Base-by-base conservation (phyloP, 179 eudicot genomes). In the Nepenthes alata region DNA sequence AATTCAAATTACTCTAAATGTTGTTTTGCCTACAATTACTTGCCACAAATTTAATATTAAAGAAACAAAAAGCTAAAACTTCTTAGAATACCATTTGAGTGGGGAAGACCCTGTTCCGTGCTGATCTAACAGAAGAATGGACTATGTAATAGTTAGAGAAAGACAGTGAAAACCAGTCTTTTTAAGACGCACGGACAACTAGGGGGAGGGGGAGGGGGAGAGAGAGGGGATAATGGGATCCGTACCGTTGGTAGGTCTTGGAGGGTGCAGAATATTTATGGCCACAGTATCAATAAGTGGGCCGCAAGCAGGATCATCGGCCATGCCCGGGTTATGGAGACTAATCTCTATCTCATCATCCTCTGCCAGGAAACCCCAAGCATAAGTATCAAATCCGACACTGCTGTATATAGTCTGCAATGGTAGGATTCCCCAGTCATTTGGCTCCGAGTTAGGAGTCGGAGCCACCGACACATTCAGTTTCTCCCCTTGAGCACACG, bases 221-320 rank as follows among this genome's bases (percentile, higher is more conserved):
- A 47, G 36, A 57, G 13, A 67, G 2, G 12, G 3, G 36, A 36
- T 12, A 36, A 51, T 47, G 12, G 11, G 1, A 50, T 16, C 4
- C 12, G 35, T 64, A 64, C 65, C 56, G 11, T 13, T 37, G 35
- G 48, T 37, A 1, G 25, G 36, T 16, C 45, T 37, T 12, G 57
- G 65, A 50, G 65, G 57, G 34, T 35, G 57, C 35, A 62, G 35
- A 45, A 66, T 67, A 64, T 65, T 69, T 36, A 79, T 51, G 6
- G 81, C 83, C 6, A 82, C 70, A 0, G 78, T 58, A 48, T 79
- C 83, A 35, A 82, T 57, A 35, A 82, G 63, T 8, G 83, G 86
- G 14, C 86, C 86, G 14, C 83, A 81, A 56, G 74, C 70, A 0
- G 70, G 72, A 11, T 81, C 77, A 1, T 72, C 68, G 49, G 64